Evolutionary conservation across 805 yeast genomes (phyloP).

Genomic region (Metschnikowia lochheadii): DNA sequence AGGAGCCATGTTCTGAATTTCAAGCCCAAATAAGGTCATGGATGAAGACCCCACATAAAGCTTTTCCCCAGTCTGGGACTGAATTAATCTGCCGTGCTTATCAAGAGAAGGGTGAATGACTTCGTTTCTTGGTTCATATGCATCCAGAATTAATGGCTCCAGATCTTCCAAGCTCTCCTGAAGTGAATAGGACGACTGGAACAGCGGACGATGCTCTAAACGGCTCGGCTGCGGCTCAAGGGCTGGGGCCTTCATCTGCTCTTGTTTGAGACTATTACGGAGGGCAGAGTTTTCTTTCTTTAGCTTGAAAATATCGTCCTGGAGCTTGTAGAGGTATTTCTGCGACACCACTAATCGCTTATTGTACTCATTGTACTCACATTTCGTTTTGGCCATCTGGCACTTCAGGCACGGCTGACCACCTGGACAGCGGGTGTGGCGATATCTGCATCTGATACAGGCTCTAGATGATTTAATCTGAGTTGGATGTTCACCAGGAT

Average conservation of each 20-base stretch:
- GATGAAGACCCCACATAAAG: constrained; percentile 79
- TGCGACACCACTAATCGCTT: constrained; percentile 70
- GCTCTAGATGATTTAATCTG: constrained; percentile 38
- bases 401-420: constrained; percentile 72
- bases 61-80: constrained; percentile 71
- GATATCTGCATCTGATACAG: constrained; percentile 63
- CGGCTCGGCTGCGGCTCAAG: background rate
- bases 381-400: constrained; percentile 46
- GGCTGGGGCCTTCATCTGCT: constrained; percentile 13
- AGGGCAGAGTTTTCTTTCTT: constrained; percentile 63
- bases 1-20: constrained; percentile 64
- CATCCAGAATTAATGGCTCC: constrained; percentile 2
- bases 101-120: constrained; percentile 70
- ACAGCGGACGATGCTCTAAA: background rate
- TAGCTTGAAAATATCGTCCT: constrained; percentile 60
- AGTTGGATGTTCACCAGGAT: constrained; percentile 2
- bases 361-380: constrained; percentile 71
- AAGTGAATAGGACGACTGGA: constrained; percentile 7
- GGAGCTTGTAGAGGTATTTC: constrained; percentile 63
- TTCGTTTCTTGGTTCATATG: constrained; percentile 27
- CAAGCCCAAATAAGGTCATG: constrained; percentile 76
- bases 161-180: constrained; percentile 6
- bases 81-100: constrained; percentile 65
- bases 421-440: constrained; percentile 77
- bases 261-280: constrained; percentile 40